phyloP scores from a whole-genome alignment of 352 stramenopile genomes.

The Aphanomyces cochlioides region DNA sequence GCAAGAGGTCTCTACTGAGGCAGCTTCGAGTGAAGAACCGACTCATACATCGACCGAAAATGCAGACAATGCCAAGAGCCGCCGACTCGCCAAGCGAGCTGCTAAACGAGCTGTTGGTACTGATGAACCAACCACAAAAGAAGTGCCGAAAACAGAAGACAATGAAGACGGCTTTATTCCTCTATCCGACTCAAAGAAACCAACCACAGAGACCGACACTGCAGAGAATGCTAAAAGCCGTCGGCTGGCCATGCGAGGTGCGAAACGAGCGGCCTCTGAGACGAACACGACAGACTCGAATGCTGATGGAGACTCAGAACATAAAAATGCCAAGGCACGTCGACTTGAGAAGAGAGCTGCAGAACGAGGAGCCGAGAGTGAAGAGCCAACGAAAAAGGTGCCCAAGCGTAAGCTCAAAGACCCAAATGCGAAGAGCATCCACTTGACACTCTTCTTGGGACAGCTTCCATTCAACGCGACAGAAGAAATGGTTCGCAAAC shows the following conservation, averaged over 20 bases:
- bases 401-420: constrained; percentile 29
- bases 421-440: constrained; percentile 70
- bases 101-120: constrained; percentile 30
- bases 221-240: constrained; percentile 43
- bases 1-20: not conserved
- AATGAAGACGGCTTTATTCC: too few species aligned
- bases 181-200: too few species aligned
- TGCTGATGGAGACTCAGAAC: not conserved
- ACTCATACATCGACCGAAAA: constrained; percentile 14
- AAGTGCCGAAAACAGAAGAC: too few species aligned
- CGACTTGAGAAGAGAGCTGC: constrained; percentile 17
- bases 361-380: not conserved
- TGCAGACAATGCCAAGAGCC: constrained; percentile 51
- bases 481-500: constrained; percentile 53
- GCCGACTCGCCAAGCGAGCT: constrained; percentile 50
- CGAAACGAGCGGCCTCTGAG: constrained; percentile 35
- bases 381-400: constrained; percentile 22
- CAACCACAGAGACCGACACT: too few species aligned
- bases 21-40: not conserved
- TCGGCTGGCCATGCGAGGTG: not conserved
- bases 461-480: constrained; percentile 78
- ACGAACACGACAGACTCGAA: not conserved
- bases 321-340: constrained; percentile 17
- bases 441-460: constrained; percentile 81
- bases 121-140: not conserved